Percentiles rank a stretch among this genome's conserved stretches.
phyloP scores from a whole-genome alignment of 371 early-diverging fungal genomes.

The Fennellomyces sp. region DNA sequence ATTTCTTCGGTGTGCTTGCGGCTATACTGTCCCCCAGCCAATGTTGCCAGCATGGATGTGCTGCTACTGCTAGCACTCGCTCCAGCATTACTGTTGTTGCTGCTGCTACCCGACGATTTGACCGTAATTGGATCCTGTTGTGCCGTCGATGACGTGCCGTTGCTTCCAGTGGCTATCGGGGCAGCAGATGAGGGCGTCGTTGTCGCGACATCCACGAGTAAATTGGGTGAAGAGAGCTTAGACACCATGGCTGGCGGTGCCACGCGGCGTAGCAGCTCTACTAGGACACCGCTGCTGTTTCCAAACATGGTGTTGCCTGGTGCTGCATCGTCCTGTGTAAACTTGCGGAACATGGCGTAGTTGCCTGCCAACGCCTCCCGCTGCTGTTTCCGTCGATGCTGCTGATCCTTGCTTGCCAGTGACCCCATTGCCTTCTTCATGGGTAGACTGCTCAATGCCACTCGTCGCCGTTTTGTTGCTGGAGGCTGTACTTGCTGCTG shows the following conservation, averaged over 20 bases:
- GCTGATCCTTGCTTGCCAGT: conserved; percentile 19
- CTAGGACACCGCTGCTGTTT: conserved; percentile 31
- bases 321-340: conserved; percentile 42
- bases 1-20: conserved; percentile 16
- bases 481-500: neutral
- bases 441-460: conserved; percentile 10
- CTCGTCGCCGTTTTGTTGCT: conserved; percentile 13
- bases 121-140: neutral
- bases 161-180: conserved; percentile 10
- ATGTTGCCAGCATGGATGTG: conserved; percentile 35
- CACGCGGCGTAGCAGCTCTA: conserved; percentile 30
- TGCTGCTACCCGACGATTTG: neutral
- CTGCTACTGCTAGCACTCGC: neutral
- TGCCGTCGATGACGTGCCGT: conserved; percentile 13
- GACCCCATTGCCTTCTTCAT: conserved; percentile 26
- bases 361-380: conserved; percentile 25
- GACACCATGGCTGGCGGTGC: conserved; percentile 44
- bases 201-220: conserved; percentile 39
- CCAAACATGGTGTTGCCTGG: conserved; percentile 46
- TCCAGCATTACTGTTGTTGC: neutral
- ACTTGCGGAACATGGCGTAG: conserved; percentile 29
- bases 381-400: conserved; percentile 11
- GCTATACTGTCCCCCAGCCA: conserved; percentile 34
- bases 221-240: conserved; percentile 45
- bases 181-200: conserved; percentile 12